Evolutionary conservation across 768 basidiomycete species (phyloP).

Genomic region (Dacryopinax spathularia): DNA sequence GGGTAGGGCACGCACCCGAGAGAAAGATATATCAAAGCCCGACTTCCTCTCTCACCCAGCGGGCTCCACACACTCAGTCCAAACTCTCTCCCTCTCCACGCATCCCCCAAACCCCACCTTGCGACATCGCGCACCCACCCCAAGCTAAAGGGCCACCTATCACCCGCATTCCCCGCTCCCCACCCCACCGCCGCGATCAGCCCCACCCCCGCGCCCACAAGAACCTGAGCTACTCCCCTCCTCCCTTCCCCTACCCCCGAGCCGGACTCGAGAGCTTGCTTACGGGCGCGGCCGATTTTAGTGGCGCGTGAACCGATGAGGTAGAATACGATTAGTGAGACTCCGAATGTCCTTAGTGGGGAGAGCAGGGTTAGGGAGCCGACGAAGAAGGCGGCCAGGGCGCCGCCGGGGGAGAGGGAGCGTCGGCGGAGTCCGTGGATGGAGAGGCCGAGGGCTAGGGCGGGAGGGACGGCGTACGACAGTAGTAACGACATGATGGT

Average conservation of each 20-base stretch:
- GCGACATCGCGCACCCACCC: neutral
- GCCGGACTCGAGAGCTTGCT: conserved; percentile 64
- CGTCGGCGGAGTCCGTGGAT: conserved; percentile 56
- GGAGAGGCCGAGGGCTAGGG: conserved; percentile 31
- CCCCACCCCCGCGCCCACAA: neutral
- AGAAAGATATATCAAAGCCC: conserved; percentile 45
- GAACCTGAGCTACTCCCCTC: neutral
- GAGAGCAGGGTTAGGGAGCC: conserved; percentile 61
- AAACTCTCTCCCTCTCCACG: conserved; percentile 47
- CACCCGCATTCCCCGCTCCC: neutral
- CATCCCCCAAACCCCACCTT: neutral
- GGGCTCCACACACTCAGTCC: neutral
- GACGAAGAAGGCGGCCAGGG: conserved; percentile 57
- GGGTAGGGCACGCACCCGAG: conserved; percentile 38
- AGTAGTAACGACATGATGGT: neutral
- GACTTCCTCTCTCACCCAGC: conserved; percentile 35
- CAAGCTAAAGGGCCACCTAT: neutral
- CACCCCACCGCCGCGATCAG: neutral
- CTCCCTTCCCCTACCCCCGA: neutral
- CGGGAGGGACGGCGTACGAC: neutral
- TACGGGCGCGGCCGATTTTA: conserved; percentile 66
- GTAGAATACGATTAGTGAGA: conserved; percentile 62
- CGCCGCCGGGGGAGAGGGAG: conserved; percentile 66
- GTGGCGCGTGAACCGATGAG: conserved; percentile 69
- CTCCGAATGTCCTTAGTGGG: conserved; percentile 49